phyloP scores from a whole-genome alignment of 495 filamentous ascomycete genomes.

The Parathielavia appendiculata region DNA sequence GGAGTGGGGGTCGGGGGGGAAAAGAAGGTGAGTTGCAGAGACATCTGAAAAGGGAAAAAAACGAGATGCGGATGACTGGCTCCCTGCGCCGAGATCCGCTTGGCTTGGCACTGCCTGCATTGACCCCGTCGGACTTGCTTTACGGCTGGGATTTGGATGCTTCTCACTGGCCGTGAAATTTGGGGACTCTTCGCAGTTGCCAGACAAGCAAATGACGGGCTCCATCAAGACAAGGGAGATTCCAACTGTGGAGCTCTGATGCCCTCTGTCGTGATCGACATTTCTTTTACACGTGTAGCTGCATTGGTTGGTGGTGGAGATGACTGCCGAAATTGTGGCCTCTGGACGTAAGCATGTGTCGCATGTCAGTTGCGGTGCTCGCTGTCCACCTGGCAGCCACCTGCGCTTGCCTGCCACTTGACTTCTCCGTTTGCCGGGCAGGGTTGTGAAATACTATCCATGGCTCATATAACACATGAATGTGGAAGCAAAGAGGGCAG shows the following conservation, averaged over 20 bases:
- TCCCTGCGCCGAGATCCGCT: constrained; percentile 11
- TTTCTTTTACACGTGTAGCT: neutral
- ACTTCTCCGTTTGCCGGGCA: too few relatives aligned
- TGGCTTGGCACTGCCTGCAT: constrained; percentile 3
- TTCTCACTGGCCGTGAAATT: constrained; percentile 6
- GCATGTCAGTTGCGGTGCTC: neutral
- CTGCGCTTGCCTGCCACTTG: too few relatives aligned
- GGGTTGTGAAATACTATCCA: too few relatives aligned
- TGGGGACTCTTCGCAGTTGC: constrained; percentile 7
- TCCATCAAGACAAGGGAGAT: constrained; percentile 3
- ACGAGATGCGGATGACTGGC: constrained; percentile 3
- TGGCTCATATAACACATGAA: too few relatives aligned
- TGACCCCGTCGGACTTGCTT: too few relatives aligned
- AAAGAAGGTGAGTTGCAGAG: neutral
- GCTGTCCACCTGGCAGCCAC: too few relatives aligned
- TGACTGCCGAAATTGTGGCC: constrained; percentile 11
- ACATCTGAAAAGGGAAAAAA: constrained; percentile 15
- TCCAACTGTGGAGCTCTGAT: neutral
- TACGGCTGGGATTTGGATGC: too few relatives aligned
- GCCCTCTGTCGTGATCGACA: constrained; percentile 3
- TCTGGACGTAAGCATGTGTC: neutral
- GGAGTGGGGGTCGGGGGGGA: constrained; percentile 14
- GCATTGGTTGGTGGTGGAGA: constrained; percentile 4
- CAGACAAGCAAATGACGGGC: constrained; percentile 5
- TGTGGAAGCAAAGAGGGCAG: too few relatives aligned